Base-by-base conservation (phyloP, 2,329 filamentous ascomycete genomes). In the Arthrobotrys musiformis region DNA sequence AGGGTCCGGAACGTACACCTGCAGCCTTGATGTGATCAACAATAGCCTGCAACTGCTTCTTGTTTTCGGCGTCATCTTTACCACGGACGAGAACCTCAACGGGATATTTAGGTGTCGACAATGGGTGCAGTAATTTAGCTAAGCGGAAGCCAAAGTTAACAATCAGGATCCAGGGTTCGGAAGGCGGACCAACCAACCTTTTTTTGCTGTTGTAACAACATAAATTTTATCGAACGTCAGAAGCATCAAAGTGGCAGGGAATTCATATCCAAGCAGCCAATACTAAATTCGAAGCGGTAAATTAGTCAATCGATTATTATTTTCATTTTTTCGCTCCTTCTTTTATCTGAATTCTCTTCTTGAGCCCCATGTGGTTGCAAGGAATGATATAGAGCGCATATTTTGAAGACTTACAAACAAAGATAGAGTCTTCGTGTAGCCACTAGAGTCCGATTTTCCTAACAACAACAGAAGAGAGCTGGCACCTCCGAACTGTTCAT, bases 211-310 rank as follows among this genome's bases (percentile, higher is more conserved):
- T 5, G 95, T 99, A 79, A 99, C 90, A 75, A 98, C 91, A 85
- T 95, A 96, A 81, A 98, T 87, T 54, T 90, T 90, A 78, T 98
- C 95, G 78, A 90, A 86, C 0, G 94, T 98, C 83, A 99, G 90
- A 63, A 99, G 88, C 87, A 99, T 93, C 79, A 99, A 87, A 0
- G 95, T 99, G 42, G 94, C 94, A 35, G 95, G 95, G 82, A 99
- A 99, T 84, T 99, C 95, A 86, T 99, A 99, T 81, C 95, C 95
- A 79, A 99, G 89, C 68, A 99, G 88, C 96, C 96, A 99, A 85
- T 98, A 97, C 94, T 97, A 84, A 77, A 80, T 46, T 78, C 15
- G 30, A 24, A 33, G 13, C n/a, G 17, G 9, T 2, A n/a, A 1
- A 28, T 56, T 48, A 40, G 37, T 28, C 19, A 40, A 52, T 35